Conservation (phyloP, 2,329 filamentous ascomycete species). For the Apiospora kogelbergensis region DNA sequence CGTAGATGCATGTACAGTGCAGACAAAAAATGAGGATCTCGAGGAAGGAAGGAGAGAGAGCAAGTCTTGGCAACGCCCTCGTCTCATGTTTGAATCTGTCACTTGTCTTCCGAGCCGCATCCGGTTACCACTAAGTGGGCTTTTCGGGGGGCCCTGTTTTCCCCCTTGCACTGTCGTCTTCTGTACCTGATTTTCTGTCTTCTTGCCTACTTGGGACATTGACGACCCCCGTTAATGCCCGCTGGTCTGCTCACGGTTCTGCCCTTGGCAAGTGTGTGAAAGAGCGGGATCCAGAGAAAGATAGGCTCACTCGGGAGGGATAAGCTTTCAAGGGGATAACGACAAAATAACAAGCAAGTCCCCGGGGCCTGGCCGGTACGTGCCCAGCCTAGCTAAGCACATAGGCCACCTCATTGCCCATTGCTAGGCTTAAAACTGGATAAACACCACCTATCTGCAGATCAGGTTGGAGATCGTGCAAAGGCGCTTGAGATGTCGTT, state of each 20-base stretch:
- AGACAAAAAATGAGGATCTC: no score
- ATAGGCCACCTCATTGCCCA: neutral
- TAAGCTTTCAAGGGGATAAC: neutral
- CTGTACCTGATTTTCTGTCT: neutral
- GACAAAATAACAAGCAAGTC: neutral
- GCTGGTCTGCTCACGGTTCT: neutral
- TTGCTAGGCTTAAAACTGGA: neutral
- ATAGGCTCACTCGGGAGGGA: neutral
- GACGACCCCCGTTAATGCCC: neutral
- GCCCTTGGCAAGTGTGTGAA: neutral
- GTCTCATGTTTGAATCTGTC: conserved; percentile 12
- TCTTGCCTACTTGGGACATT: neutral
- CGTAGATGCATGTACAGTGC: neutral
- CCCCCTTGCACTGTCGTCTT: neutral
- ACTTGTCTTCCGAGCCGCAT: conserved; percentile 9
- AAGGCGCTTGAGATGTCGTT: neutral
- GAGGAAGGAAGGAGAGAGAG: neutral
- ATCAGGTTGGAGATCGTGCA: conserved; percentile 1
- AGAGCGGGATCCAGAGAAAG: neutral
- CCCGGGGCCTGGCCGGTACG: neutral
- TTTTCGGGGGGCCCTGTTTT: neutral
- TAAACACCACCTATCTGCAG: conserved; percentile 1
- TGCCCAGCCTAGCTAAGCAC: neutral
- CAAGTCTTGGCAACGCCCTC: neutral
- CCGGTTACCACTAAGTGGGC: conserved; percentile 12